Base-by-base conservation (phyloP, 306 rosid species). In the Quercus ilex region DNA sequence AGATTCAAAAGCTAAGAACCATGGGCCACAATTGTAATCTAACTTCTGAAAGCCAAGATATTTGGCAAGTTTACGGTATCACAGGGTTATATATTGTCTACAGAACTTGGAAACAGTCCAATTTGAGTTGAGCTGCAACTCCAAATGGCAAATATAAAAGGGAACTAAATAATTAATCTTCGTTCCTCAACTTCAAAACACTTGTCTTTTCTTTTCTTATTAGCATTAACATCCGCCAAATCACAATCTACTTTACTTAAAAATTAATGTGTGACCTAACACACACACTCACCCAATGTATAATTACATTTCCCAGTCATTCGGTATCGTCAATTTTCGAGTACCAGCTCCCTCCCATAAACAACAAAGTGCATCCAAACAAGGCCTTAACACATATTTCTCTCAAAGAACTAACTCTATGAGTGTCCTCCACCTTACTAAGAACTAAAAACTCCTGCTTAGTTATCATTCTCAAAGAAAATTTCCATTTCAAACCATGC, bases 291-390 rank as follows among this genome's bases (percentile, higher is more conserved):
- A 35, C 51, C 53, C 20, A 68, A 35, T 68, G 17, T 23, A 68
- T 19, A 68, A 68, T 19, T 18, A n/a, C 53, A 35, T 33, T 35
- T 3, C 52, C 72, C 2, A 0, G 18, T 30, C 17, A 5, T 6
- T 33, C 0, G 0, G 5, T 49, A 49, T 1, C 5, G 0, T 11
- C 17, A 10, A 49, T 8, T 41, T 41, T 2, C 0, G 0, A 41
- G 46, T 8, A 41, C 1, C 46, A 41, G 46, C 46, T 41, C 46
- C 46, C 46, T 8, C 46, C 46, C 46, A 19, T 49, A 11, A 49
- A 49, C 53, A 49, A 49, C 53, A 49, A 49, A 49, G 53, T 49
- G 53, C 53, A 49, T 49, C 53, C 15, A 49, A 49, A 12, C 53
- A 49, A 4, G 71, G 49, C 17, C 13, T 6, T 33, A 33, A 8